Base-by-base conservation (phyloP, 805 yeast genomes). In the Diddensiella caesifluorescens region DNA sequence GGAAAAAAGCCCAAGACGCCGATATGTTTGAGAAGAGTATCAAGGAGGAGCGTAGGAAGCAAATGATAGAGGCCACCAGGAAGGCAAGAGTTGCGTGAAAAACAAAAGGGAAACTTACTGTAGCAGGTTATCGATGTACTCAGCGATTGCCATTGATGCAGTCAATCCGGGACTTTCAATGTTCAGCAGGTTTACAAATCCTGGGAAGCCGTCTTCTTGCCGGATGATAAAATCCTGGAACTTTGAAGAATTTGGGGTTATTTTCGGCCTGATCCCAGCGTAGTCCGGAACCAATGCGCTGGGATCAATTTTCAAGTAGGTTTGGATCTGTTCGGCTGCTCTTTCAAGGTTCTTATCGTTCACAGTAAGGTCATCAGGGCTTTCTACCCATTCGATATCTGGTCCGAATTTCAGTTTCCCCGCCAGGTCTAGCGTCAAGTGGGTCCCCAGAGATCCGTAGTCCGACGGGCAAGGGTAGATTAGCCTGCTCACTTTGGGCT, bases 151-250 rank as follows among this genome's bases (percentile, higher is more conserved):
- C 78, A 85, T 67, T 3, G 88, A 68, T 0, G 92, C 64, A 2
- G 97, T 88, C 44, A 88, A 67, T 0, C 96, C 96, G 0, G 97
- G 97, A 54, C 92, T 82, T 58, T 88, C 97, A 10, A 88, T 87
- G 1, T 90, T 94, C 32, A 87, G 55, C 40, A 85, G 65, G 50
- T 85, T 88, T 22, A 87, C 73, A 54, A 86, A 88, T 1, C 95
- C 95, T 2, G 80, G 80, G 52, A 71, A 77, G 0, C 80, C 88
- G 1, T 69, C 73, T 50, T 84, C 92, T 53, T 82, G 76, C 40
- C 75, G 62, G 23, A 88, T 83, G 18, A 78, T 63, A 57, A 87
- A 88, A 56, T 89, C 96, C 33, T 77, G 77, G 60, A 84, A 83
- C 30, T 57, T 60, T 19, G 60, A 56, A 5, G 56, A 54, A 3